Conservation (phyloP, 139 green algal genomes). For the Diplosphaera chodatii region DNA sequence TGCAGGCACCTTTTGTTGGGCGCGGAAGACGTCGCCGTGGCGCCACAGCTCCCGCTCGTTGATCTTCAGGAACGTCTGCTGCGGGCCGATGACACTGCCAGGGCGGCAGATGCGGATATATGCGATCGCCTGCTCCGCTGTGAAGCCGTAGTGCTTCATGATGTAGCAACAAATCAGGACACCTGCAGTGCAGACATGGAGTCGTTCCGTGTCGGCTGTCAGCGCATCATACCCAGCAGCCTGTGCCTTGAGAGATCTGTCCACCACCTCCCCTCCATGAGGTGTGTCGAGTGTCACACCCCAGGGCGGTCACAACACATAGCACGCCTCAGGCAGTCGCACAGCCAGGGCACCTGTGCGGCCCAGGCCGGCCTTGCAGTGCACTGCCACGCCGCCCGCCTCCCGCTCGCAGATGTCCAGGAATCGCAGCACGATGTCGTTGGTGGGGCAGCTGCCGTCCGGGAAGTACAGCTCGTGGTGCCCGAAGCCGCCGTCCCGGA, state of each 20-base stretch:
- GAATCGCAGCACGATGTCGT: conserved; percentile 70
- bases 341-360: conserved; percentile 47
- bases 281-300: too few species aligned
- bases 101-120: conserved; percentile 90
- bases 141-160: conserved; percentile 90
- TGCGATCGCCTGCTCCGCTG: conserved; percentile 75
- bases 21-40: conserved; percentile 5
- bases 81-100: conserved; percentile 85
- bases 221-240: too few species aligned
- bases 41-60: conserved; percentile 38
- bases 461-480: conserved; percentile 94
- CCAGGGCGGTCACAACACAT: too few species aligned
- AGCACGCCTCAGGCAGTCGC: not conserved
- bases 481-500: conserved; percentile 67
- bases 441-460: conserved; percentile 76
- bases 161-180: conserved; percentile 89
- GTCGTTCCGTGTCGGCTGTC: too few species aligned
- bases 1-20: not conserved
- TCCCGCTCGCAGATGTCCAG: conserved; percentile 69
- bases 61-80: conserved; percentile 84
- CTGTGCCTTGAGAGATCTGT: too few species aligned
- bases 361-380: conserved; percentile 95
- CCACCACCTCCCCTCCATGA: too few species aligned
- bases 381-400: conserved; percentile 66
- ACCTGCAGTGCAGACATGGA: not conserved